Conservation (phyloP, 176 grass and related monocot genomes). For the Luzula sylvatica region DNA sequence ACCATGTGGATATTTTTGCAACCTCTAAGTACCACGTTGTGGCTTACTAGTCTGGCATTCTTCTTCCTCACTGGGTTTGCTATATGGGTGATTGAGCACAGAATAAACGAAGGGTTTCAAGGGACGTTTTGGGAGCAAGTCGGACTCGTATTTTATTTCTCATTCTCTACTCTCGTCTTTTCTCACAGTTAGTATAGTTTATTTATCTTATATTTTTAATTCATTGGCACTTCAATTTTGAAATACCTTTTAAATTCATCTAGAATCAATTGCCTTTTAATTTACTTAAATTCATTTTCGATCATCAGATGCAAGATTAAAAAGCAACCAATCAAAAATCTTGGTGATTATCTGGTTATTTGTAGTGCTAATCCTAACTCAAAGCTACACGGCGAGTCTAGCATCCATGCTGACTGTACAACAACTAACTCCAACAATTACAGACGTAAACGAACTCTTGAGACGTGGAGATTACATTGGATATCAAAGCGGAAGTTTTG, state of each 20-base stretch:
- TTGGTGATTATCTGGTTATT: slow-evolving; percentile 53
- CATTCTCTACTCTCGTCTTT: slow-evolving; percentile 48
- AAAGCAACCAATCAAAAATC: slow-evolving; percentile 40
- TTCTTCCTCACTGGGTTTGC: slow-evolving; percentile 47
- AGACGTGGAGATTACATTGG: slow-evolving; percentile 23
- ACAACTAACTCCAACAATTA: slow-evolving; percentile 27
- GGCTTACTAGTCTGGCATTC: slow-evolving; percentile 33
- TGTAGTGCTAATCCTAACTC: slow-evolving; percentile 42
- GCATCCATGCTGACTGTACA: slow-evolving; percentile 52
- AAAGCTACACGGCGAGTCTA: slow-evolving; percentile 55
- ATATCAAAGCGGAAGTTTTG: slow-evolving; percentile 38
- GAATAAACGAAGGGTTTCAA: slow-evolving; percentile 33
- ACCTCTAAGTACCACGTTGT: slow-evolving; percentile 32
- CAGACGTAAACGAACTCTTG: slow-evolving; percentile 24
- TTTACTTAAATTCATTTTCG: neutral
- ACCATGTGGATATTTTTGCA: slow-evolving; percentile 46
- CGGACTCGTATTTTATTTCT: slow-evolving; percentile 43
- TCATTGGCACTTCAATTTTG: no score
- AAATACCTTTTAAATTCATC: neutral
- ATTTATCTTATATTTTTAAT: neutral
- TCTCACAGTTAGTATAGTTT: slow-evolving; percentile 38
- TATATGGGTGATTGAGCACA: slow-evolving; percentile 48
- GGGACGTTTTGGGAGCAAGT: slow-evolving; percentile 30
- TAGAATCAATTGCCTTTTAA: neutral
- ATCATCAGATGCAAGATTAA: slow-evolving; percentile 29